Percentiles rank a stretch among this genome's conserved stretches.
These are phyloP conservation scores for Fraxinus americana DNA, from an alignment of 257 asterid genomes.

Conservation along the genomic window DNA sequence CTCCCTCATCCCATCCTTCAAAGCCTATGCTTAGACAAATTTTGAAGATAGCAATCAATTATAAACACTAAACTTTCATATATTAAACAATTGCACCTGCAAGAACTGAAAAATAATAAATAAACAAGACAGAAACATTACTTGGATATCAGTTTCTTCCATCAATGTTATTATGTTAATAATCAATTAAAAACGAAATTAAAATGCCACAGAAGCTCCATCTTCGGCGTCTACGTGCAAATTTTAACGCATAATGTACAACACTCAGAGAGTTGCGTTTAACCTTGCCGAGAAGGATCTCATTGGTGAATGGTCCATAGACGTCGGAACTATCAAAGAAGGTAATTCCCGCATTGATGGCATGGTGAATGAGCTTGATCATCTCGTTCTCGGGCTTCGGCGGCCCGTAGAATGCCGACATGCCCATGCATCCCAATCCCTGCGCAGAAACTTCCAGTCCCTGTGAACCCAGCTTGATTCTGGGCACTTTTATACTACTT, in stretches of 20 bases:
- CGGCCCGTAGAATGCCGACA: constrained; percentile 42
- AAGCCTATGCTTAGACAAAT: constrained; percentile 12
- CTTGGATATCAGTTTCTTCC: background rate
- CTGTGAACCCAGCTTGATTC: constrained; percentile 36
- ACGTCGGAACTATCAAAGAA: constrained; percentile 36
- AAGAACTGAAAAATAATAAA: background rate
- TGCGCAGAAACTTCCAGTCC: constrained; percentile 39
- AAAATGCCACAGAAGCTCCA: too few relatives aligned
- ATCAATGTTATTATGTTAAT: background rate
- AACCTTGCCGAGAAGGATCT: constrained; percentile 40
- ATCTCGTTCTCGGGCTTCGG: constrained; percentile 46
- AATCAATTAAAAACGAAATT: background rate
- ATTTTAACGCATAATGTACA: background rate
- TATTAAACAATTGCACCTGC: background rate
- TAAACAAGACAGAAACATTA: background rate
- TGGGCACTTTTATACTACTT: constrained; percentile 11
- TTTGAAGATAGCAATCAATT: background rate
- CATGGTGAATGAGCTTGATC: constrained; percentile 37
- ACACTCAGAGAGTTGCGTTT: background rate
- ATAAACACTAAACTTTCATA: background rate
- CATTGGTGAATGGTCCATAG: constrained; percentile 39
- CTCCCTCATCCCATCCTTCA: constrained; percentile 30
- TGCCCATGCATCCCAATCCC: constrained; percentile 44
- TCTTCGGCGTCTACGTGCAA: background rate
- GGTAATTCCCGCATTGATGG: constrained; percentile 32